Conservation (phyloP, 2,329 filamentous ascomycete species). For the Penicillium sp. region DNA sequence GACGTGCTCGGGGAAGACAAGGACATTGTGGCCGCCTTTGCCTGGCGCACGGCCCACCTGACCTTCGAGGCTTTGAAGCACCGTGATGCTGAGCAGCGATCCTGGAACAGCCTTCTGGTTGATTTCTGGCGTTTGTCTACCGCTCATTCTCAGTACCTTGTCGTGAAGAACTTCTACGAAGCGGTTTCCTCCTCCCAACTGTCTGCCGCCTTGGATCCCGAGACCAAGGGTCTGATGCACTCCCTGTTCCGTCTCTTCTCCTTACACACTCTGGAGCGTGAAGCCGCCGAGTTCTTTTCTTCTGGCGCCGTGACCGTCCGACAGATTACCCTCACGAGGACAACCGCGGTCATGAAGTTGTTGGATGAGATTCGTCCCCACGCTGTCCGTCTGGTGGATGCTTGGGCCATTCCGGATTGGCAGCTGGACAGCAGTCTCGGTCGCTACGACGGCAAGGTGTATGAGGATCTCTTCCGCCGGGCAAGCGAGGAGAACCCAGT, state of each 20-base stretch:
- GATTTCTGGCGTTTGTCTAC: conserved; percentile 74
- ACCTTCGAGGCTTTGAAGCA: conserved; percentile 73
- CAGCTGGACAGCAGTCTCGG: conserved; percentile 69
- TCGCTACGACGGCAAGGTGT: conserved; percentile 68
- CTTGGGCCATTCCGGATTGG: conserved; percentile 76
- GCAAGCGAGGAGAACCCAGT: conserved; percentile 70
- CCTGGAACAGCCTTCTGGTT: conserved; percentile 73
- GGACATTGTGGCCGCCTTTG: conserved; percentile 70
- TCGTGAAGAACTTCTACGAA: conserved; percentile 76
- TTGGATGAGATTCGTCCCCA: conserved; percentile 70
- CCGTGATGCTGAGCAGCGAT: conserved; percentile 68
- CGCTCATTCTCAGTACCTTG: conserved; percentile 71
- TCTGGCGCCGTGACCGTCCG: conserved; percentile 65
- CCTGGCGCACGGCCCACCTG: conserved; percentile 69
- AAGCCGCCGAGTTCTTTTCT: conserved; percentile 69
- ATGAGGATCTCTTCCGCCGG: conserved; percentile 71
- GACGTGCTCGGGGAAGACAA: conserved; percentile 67
- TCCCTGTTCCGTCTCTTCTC: conserved; percentile 65
- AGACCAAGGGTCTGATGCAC: conserved; percentile 58
- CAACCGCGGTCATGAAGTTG: conserved; percentile 64
- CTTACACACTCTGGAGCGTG: conserved; percentile 63
- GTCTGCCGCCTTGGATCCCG: conserved; percentile 53
- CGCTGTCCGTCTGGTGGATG: conserved; percentile 66
- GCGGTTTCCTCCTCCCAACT: conserved; percentile 57
- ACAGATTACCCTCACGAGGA: conserved; percentile 67